Conservation (phyloP, 129 eudicot genomes). For the Dittrichia graveolens region DNA sequence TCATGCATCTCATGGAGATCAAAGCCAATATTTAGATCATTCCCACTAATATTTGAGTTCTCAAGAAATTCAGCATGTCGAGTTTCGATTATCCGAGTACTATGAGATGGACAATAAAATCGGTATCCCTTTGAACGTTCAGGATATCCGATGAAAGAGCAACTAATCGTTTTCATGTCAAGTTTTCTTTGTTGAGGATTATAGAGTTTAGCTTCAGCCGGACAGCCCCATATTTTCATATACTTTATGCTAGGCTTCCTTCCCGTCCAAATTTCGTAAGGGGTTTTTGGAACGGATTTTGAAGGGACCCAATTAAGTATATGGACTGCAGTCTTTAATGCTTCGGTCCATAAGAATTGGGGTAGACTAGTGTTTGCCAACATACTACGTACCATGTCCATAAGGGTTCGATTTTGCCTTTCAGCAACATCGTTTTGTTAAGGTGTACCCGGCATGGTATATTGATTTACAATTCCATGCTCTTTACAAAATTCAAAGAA, state of each 20-base stretch:
- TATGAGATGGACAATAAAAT: neutral
- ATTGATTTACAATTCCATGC: neutral
- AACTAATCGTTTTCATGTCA: neutral
- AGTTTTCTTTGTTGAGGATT: neutral
- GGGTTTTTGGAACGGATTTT: neutral
- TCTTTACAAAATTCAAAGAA: neutral
- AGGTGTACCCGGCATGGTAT: neutral
- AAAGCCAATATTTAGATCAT: neutral
- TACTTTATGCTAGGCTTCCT: neutral
- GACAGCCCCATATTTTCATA: neutral
- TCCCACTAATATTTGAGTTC: neutral
- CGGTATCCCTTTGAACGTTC: neutral
- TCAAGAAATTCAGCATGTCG: neutral
- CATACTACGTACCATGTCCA: neutral
- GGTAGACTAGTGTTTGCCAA: neutral
- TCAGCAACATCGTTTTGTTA: neutral
- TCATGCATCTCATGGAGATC: no score
- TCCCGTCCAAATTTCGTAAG: neutral
- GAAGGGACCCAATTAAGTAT: neutral
- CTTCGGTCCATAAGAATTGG: neutral
- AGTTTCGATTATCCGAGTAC: neutral
- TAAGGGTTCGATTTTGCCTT: neutral
- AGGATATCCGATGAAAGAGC: neutral
- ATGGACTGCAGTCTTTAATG: no score
- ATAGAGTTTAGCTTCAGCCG: neutral